Base-by-base conservation (phyloP, 352 stramenopile species). In the Phytophthora melonis region DNA sequence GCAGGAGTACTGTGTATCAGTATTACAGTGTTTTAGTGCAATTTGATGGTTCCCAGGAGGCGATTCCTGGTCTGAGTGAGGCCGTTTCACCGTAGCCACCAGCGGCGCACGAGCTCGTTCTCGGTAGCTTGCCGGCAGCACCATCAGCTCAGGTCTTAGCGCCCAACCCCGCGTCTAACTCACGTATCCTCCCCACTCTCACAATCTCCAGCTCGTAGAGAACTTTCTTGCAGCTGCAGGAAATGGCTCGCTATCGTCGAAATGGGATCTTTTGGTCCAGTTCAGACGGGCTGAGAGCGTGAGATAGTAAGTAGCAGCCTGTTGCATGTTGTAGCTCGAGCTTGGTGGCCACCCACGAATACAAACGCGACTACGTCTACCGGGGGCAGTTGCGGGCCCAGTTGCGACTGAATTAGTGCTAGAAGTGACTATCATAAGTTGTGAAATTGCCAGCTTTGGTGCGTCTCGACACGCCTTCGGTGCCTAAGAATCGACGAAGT, bases 191-290 rank as follows among this genome's bases (percentile, higher is more conserved):
- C 47, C 36, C 11, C 21, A 14, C 47, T 34, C n/a, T 58, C 49
- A 58, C 49, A 50, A 58, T 67, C 60, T 7, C 19, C 30, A 13
- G 34, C 49, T 60, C 18, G 3, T 50, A 21, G 13, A 21, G 49
- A 55, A 68, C 61, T 45, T 68, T 68, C 61, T 36, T 60, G 50
- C 34, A 68, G 61, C 49, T 66, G 59, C 27, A 36, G 47, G 21
- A 16, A 21, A 16, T 14, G 53, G 21, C 9, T 59, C 53, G 14
- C 30, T 18, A 66, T 58, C 30, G 30, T 53, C 19, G 19, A 36
- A 58, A 57, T 68, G 19, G 34, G 34, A 54, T 60, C 34, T 68
- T 68, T 21, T 32, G 34, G 56, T 32, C 49, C 54, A 10, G 1
- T 59, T 59, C 54, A 59, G 54, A 60, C 54, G 30, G 53, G 53